Evolutionary conservation across 345 rosid genomes (phyloP), one percentile per base, ranked within the genome.

Genomic region (Cardiospermum halicacabum): DNA sequence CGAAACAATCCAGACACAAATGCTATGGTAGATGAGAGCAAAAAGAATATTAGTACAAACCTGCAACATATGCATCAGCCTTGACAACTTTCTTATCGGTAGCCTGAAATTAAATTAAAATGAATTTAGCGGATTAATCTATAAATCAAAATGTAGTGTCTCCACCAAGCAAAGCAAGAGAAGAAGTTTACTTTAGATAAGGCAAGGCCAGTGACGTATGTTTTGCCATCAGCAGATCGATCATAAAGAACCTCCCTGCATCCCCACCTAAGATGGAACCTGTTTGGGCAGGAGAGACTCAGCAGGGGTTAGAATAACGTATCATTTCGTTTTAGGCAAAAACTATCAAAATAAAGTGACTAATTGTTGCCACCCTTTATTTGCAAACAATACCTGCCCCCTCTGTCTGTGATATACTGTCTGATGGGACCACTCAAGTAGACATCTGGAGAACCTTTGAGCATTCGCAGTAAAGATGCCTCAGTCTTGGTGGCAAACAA

Each of bases 221-320:
- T 85, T 73, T 81, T 87, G 53, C 96, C 91, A 68, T 77, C 71
- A 30, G 84, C 65, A 66, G 89, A 67, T 76, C 67, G 83, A 68
- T 87, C 84, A 43, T 87, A 89, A 15, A 87, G 87, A 60, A 94
- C 70, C 83, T 89, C 81, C 71, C 97, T 83, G 84, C 99, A 94
- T 60, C 97, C 99, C 99, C 99, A 94, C 78, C 99, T 82, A 53
- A 94, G 80, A 82, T 94, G 97, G 73, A 94, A 91, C 82, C 99
- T 92, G 89, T 68, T 81, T 77, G 42, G 43, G 58, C 66, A 69
- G 69, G 53, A 56, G 58, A 62, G 49, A 62, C 34, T 25, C 39
- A 47, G 30, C 16, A n/a, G 55, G 64, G 27, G 11, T 10, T 11
- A 16, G 36, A 4, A 30, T 28, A 24, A 36, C 22, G 51, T 51